phyloP scores from a whole-genome alignment of 805 yeast species.

The Wickerhamomyces bisporus region DNA sequence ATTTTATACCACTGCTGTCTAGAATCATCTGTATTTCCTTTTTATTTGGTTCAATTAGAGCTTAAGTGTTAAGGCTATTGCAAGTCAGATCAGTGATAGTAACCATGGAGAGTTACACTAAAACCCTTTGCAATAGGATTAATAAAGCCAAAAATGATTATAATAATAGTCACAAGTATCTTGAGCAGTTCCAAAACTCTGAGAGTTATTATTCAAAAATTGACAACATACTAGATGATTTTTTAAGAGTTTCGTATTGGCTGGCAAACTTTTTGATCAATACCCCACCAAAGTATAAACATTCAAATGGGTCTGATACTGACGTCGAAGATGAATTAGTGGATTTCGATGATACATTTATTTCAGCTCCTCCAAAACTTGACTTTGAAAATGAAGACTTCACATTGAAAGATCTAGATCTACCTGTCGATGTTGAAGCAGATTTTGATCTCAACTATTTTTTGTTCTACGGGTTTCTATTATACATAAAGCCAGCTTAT shows the following conservation, averaged over 20 bases:
- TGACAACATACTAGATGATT: conserved; percentile 13
- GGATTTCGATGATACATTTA: conserved; percentile 2
- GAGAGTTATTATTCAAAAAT: conserved; percentile 8
- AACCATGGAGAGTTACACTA: conserved; percentile 10
- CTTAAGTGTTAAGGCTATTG: no score
- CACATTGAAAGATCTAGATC: conserved; percentile 7
- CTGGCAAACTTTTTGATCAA: conserved; percentile 10
- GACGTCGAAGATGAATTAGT: conserved; percentile 1
- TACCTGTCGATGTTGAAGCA: conserved; percentile 12
- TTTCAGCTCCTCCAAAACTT: not conserved
- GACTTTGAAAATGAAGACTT: conserved; percentile 5
- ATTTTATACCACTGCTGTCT: no score
- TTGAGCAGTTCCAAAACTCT: conserved; percentile 7
- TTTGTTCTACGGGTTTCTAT: conserved; percentile 9
- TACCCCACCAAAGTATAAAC: conserved; percentile 10
- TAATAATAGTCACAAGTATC: conserved; percentile 11
- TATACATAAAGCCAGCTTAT: conserved; percentile 16
- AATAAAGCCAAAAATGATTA: conserved; percentile 6
- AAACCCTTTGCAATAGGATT: conserved; percentile 4
- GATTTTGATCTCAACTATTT: conserved; percentile 13
- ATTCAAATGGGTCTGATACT: not conserved
- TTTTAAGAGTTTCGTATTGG: conserved; percentile 11
- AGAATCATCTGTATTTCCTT: no score
- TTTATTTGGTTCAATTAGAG: no score
- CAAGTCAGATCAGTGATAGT: no score